Evolutionary conservation across 257 asterid genomes (phyloP), one percentile per base, ranked within the genome.

Genomic region (Handroanthus guayacan): DNA sequence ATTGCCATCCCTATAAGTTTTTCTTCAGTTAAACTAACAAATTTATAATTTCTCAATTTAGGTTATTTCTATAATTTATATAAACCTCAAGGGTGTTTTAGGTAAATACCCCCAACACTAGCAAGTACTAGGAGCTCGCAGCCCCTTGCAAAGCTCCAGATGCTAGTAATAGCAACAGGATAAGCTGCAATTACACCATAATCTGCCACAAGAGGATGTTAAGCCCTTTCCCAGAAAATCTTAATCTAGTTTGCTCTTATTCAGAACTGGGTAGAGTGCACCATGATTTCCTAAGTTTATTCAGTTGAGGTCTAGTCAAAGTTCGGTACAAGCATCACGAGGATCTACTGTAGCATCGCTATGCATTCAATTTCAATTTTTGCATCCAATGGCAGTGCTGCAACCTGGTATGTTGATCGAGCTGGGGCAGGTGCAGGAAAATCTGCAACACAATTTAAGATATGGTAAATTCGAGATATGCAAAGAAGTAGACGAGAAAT

Each of bases 371-470:
- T 69, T 64, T 87, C 91, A 45, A 87, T 79, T 76, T 62, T 87
- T 71, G 91, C 91, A 63, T 79, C 82, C 86, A 81, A n/a, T 11
- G 89, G 91, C 37, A 87, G 72, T 45, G 87, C 89, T 50, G 91
- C 91, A 3, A 85, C 91, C 76, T 87, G 89, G 75, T 85, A 87
- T 48, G 91, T 87, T 38, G 89, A 76, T 50, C 91, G 86, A 31
- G 89, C 89, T 9, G 91, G 91, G 1, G 86, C 85, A 2, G 89
- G 89, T 54, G 81, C 57, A 55, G 82, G 81, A 68, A 87, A 85
- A 80, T 87, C 89, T 87, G 85, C 84, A 71, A 74, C 60, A 45
- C 36, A 11, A 62, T 1, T 55, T 65, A 18, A 13, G 44, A 18
- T 63, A 25, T 16, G 20, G n/a, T 47, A 18, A 47, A 45, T 11